Percentiles rank a stretch among this genome's conserved stretches.
Conservation (phyloP, 2,329 filamentous ascomycete species). For the Calonectria montana region DNA sequence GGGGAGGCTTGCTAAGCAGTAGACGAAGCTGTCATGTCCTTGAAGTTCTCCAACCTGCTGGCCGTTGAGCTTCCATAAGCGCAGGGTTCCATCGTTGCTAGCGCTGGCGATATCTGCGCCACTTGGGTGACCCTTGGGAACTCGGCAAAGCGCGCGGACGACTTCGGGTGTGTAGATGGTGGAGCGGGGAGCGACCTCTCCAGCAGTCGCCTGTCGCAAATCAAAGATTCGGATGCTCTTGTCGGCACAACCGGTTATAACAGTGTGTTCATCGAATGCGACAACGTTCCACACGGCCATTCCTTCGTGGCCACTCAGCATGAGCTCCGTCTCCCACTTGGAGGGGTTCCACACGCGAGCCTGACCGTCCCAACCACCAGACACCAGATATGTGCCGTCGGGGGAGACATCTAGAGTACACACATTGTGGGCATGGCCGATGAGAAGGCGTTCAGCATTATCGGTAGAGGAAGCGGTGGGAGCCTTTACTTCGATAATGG, state of each 20-base stretch:
- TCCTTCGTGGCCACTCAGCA: conserved; percentile 80
- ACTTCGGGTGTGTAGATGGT: conserved; percentile 79
- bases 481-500: conserved; percentile 89
- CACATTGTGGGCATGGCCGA: conserved; percentile 89
- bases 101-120: conserved; percentile 95
- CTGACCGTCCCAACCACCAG: conserved; percentile 92
- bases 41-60: conserved; percentile 80
- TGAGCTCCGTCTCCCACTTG: conserved; percentile 82
- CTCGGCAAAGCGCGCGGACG: conserved; percentile 86
- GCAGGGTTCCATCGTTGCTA: conserved; percentile 90
- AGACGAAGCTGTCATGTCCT: conserved; percentile 96
- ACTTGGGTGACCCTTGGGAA: conserved; percentile 80
- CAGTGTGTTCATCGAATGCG: conserved; percentile 80
- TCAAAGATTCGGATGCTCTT: conserved; percentile 88
- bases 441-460: conserved; percentile 85
- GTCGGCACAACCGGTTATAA: conserved; percentile 94
- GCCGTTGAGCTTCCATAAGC: conserved; percentile 87
- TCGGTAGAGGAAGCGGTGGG: conserved; percentile 75
- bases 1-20: conserved; percentile 81
- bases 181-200: conserved; percentile 62
- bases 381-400: conserved; percentile 80
- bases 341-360: conserved; percentile 88
- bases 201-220: conserved; percentile 69
- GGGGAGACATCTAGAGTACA: conserved; percentile 86
- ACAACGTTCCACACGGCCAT: conserved; percentile 90